Evolutionary conservation across 257 asterid genomes (phyloP).

Genomic region (Solanum pennellii): DNA sequence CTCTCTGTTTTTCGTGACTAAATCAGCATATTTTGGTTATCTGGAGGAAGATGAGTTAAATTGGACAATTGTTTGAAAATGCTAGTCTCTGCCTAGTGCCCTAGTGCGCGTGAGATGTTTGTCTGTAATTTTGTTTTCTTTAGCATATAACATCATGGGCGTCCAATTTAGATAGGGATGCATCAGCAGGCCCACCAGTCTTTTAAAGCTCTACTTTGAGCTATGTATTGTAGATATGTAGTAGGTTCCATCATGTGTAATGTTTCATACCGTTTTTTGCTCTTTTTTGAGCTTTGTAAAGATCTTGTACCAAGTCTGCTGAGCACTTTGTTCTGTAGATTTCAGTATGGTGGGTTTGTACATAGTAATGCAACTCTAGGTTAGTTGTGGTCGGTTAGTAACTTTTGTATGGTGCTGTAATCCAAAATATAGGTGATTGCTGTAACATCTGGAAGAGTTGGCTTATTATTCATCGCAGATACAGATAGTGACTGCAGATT

Average conservation of each 20-base stretch:
- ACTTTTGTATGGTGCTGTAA: neutral
- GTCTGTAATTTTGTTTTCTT: slow-evolving; percentile 25
- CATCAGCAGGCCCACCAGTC: neutral
- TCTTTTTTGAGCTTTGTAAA: neutral
- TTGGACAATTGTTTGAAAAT: slow-evolving; percentile 47
- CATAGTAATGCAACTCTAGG: neutral
- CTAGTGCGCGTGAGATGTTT: slow-evolving; percentile 26
- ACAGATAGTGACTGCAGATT: neutral
- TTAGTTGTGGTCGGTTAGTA: neutral
- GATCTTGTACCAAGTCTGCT: neutral
- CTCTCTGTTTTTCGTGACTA: slow-evolving; percentile 20
- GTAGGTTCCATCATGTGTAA: neutral
- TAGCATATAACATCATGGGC: slow-evolving; percentile 8
- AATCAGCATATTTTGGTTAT: slow-evolving; percentile 20
- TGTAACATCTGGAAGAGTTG: slow-evolving; percentile 3
- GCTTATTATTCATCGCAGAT: neutral
- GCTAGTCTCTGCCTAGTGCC: slow-evolving; percentile 27
- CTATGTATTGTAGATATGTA: neutral
- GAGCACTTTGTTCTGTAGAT: slow-evolving; percentile 22
- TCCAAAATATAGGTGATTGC: neutral
- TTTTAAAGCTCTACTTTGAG: neutral
- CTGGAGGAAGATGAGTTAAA: slow-evolving; percentile 34
- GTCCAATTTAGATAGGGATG: neutral
- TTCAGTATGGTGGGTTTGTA: slow-evolving; percentile 4
- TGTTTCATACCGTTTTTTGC: neutral